Percentiles rank a stretch among this genome's conserved stretches.
Evolutionary conservation across 768 basidiomycete species (phyloP).

Genomic region (Tulasnella calospora): DNA sequence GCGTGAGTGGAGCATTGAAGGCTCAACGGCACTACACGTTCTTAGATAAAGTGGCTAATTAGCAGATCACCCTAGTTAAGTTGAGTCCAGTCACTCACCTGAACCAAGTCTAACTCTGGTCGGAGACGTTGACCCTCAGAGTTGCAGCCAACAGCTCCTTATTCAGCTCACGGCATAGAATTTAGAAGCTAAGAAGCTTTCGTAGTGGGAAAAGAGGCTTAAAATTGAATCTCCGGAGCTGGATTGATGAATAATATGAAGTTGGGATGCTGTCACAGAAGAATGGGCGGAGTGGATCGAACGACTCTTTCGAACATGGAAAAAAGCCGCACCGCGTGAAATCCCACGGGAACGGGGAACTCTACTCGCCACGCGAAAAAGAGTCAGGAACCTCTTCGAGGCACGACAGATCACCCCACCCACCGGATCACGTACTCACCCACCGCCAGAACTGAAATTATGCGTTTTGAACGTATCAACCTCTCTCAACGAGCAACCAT

Average conservation of each 20-base stretch:
- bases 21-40: not conserved
- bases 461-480: not conserved
- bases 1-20: not conserved
- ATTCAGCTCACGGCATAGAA: not conserved
- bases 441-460: not conserved
- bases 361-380: not conserved
- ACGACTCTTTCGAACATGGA: not conserved
- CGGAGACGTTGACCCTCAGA: not conserved
- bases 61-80: not conserved
- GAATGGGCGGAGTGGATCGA: not conserved
- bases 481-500: not conserved
- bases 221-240: no score
- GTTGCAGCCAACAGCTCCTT: no score
- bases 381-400: conserved; percentile 2
- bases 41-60: not conserved
- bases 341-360: not conserved
- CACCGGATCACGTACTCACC: not conserved
- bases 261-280: not conserved
- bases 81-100: no score
- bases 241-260: not conserved
- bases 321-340: not conserved
- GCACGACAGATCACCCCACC: not conserved
- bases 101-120: not conserved
- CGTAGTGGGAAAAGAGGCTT: no score
- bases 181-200: not conserved